Base-by-base conservation (phyloP, 768 basidiomycete species). In the Fibroporia radiculosa region DNA sequence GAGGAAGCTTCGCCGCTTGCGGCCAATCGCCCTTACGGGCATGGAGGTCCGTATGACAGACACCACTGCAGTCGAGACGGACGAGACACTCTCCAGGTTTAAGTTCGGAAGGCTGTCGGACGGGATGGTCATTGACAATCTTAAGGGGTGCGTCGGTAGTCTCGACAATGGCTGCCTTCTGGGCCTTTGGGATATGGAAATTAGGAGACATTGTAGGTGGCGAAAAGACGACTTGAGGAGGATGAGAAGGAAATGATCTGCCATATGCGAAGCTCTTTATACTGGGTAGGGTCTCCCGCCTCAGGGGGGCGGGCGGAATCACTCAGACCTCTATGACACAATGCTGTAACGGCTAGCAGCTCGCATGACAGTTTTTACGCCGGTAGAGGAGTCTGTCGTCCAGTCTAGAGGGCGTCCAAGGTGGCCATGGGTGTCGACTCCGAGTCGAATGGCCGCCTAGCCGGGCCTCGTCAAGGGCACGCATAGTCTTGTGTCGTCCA, bases 31-130 rank as follows among this genome's bases (percentile, higher is more conserved):
- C 78, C 29, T 74, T 63, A 28, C 75, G 76, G 22, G 82, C 82
- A 55, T 91, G 89, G 12, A 88, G 72, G 56, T 91, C 89, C 3
- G 84, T 86, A 58, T 90, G 87, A 65, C 89, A 91, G n/a, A 90
- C 86, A 45, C 88, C 88, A 5, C 83, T 80, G 65, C 77, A 82
- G 27, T 73, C 70, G 57, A 91, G 69, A 63, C 84, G 82, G 61
- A 91, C 69, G 51, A 90, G 78, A 57, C 82, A 84, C 63, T 87
- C 80, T 36, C 80, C 81, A 0, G 80, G 80, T 0, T 62, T 64
- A 58, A 85, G 82, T 3, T 80, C 67, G 14, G 68, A 63, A 7
- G 71, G 72, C 36, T 68, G 65, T 42, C 63, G 73, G 52, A 86
- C 80, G n/a, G 77, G 82, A 45, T 72, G 57, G 56, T 82, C 72